These are phyloP conservation scores for Fomitopsis pulvina DNA, from an alignment of 768 basidiomycete species.

Conservation along the genomic window DNA sequence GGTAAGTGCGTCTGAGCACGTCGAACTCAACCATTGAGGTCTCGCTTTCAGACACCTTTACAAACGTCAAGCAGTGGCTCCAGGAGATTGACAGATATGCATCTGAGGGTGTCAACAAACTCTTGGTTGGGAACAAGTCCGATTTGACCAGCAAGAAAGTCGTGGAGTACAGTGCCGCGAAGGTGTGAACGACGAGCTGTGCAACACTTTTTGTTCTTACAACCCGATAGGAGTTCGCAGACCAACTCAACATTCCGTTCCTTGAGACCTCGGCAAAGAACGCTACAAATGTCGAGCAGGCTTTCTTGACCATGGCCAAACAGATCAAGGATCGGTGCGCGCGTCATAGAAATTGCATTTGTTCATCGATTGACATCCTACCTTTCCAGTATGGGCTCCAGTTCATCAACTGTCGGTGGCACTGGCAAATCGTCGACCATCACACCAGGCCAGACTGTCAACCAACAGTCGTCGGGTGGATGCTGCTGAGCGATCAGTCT, in stretches of 20 bases:
- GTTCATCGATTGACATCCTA: background rate
- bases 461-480: slow-evolving; percentile 62
- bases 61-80: slow-evolving; percentile 94
- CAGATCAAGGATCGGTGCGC: slow-evolving; percentile 86
- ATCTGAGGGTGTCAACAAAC: slow-evolving; percentile 97
- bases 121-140: slow-evolving; percentile 98
- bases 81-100: slow-evolving; percentile 95
- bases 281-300: slow-evolving; percentile 97
- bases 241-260: slow-evolving; percentile 91
- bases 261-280: slow-evolving; percentile 99
- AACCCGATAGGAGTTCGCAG: slow-evolving; percentile 86
- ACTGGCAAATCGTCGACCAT: slow-evolving; percentile 79
- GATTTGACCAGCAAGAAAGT: slow-evolving; percentile 97
- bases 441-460: slow-evolving; percentile 78
- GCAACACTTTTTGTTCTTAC: no score
- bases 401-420: slow-evolving; percentile 59
- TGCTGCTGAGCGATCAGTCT: slow-evolving; percentile 58
- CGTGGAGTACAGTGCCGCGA: slow-evolving; percentile 82
- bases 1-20: slow-evolving; percentile 36
- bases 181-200: no score
- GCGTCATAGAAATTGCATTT: background rate
- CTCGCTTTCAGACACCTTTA: slow-evolving; percentile 68
- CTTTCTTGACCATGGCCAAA: slow-evolving; percentile 98
- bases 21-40: slow-evolving; percentile 1
- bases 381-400: slow-evolving; percentile 70